A percentile compares a stretch with the other conserved stretches of the same genome.
Conservation (phyloP, 164 flowering plant species). For the Aristolochia fimbriata region DNA sequence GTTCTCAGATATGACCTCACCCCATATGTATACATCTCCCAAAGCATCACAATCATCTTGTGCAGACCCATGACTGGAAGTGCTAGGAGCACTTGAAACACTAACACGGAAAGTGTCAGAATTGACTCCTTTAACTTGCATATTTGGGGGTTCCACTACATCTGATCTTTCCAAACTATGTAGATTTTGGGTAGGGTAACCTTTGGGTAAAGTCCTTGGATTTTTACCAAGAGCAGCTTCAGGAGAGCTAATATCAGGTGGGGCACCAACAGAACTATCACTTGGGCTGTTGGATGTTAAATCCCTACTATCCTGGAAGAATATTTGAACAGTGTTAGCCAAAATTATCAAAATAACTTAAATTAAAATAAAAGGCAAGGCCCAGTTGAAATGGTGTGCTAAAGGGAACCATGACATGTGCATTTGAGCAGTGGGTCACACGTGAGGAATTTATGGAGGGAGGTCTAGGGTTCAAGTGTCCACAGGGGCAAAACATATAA, state of each 20-base stretch:
- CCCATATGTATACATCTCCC: slow-evolving; percentile 33
- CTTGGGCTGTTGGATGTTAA: slow-evolving; percentile 27
- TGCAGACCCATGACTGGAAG: slow-evolving; percentile 33
- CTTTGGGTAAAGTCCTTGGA: slow-evolving; percentile 19
- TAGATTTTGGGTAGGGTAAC: slow-evolving; percentile 33
- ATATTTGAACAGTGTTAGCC: background rate
- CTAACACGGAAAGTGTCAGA: slow-evolving; percentile 32
- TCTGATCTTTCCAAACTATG: slow-evolving; percentile 17
- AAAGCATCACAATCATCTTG: slow-evolving; percentile 34
- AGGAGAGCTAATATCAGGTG: slow-evolving; percentile 25
- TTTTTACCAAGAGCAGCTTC: slow-evolving; percentile 15
- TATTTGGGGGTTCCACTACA: slow-evolving; percentile 23
- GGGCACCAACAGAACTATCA: slow-evolving; percentile 21
- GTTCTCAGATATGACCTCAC: slow-evolving; percentile 24
- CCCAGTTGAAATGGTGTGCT: background rate
- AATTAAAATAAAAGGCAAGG: background rate
- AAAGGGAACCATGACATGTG: background rate
- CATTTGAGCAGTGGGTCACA: too few relatives aligned
- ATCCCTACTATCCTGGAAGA: slow-evolving; percentile 26
- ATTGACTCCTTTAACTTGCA: slow-evolving; percentile 30
- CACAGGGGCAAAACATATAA: too few relatives aligned
- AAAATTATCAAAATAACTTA: background rate
- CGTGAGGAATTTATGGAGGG: too few relatives aligned
- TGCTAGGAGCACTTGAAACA: slow-evolving; percentile 36
- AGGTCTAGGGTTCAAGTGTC: too few relatives aligned